These are phyloP conservation scores for Trypanosomatidae sp. DNA, from an alignment of 208 protist genomes.

Conservation along the genomic window DNA sequence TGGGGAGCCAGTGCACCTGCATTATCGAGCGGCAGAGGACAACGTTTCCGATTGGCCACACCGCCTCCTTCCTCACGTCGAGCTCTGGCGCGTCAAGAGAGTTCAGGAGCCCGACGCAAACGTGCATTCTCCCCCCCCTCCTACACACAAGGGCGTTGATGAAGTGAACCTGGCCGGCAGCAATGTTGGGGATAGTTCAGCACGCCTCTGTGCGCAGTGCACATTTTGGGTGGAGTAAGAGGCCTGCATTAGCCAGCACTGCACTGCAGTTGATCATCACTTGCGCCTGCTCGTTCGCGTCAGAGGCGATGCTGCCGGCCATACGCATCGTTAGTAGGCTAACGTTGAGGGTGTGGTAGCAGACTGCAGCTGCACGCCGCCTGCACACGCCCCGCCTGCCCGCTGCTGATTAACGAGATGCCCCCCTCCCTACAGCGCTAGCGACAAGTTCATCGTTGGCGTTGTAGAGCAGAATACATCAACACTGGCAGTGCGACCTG, in stretches of 20 bases:
- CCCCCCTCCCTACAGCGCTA: slow-evolving; percentile 95
- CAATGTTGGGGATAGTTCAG: slow-evolving; percentile 99
- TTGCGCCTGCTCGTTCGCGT: slow-evolving; percentile 97
- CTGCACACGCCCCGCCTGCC: slow-evolving; percentile 94
- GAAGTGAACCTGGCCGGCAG: slow-evolving; percentile 94
- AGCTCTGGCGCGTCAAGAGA: slow-evolving; percentile 88
- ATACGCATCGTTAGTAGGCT: slow-evolving; percentile 96
- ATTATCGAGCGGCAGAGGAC: slow-evolving; percentile 87
- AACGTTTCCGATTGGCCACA: slow-evolving; percentile 97
- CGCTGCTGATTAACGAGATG: slow-evolving; percentile 97
- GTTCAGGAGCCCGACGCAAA: slow-evolving; percentile 93
- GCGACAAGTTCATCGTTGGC: slow-evolving; percentile 95
- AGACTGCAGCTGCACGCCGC: slow-evolving; percentile 94
- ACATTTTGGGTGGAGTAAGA: slow-evolving; percentile 88
- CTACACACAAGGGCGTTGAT: slow-evolving; percentile 89
- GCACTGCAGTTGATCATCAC: slow-evolving; percentile 92
- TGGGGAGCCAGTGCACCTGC: slow-evolving; percentile 92
- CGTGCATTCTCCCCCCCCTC: slow-evolving; percentile 35
- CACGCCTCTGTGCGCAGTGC: slow-evolving; percentile 98
- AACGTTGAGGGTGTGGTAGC: slow-evolving; percentile 53
- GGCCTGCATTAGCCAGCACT: slow-evolving; percentile 63
- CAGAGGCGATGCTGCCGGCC: slow-evolving; percentile 98
- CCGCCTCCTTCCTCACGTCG: slow-evolving; percentile 98
- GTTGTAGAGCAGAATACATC: slow-evolving; percentile 69
- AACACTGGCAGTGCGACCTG: slow-evolving; percentile 88